Conservation (phyloP, 2,329 filamentous ascomycete species). For the Alternaria novae-zelandiae region DNA sequence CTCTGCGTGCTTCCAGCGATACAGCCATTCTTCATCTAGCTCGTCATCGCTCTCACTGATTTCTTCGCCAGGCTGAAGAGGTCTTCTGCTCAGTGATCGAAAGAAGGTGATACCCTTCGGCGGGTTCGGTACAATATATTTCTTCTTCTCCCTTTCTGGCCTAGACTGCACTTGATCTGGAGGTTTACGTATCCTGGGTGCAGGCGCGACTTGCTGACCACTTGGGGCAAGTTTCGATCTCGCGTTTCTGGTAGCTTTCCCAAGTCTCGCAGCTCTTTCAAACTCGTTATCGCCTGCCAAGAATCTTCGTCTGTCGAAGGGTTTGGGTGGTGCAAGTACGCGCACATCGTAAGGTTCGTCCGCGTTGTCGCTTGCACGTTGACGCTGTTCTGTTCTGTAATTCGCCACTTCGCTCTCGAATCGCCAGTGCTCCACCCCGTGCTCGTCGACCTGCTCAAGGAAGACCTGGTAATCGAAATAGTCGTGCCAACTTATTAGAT, state of each 20-base stretch:
- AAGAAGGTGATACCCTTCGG: slow-evolving; percentile 47
- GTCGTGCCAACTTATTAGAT: slow-evolving; percentile 45
- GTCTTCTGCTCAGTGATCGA: slow-evolving; percentile 49
- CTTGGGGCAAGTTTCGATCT: neutral
- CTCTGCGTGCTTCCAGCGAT: slow-evolving; percentile 34
- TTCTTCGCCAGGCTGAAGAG: slow-evolving; percentile 45
- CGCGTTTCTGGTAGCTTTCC: slow-evolving; percentile 7
- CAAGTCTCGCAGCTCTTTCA: slow-evolving; percentile 15
- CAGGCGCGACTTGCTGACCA: neutral
- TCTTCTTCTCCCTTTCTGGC: slow-evolving; percentile 23
- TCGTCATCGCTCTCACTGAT: slow-evolving; percentile 55
- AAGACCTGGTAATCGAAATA: slow-evolving; percentile 37
- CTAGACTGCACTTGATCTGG: slow-evolving; percentile 25
- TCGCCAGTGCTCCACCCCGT: slow-evolving; percentile 21
- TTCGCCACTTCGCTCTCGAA: slow-evolving; percentile 27
- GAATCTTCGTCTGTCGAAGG: slow-evolving; percentile 46
- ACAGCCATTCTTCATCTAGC: slow-evolving; percentile 47
- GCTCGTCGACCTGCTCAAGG: slow-evolving; percentile 8
- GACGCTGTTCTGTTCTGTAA: slow-evolving; percentile 22
- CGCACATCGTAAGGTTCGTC: slow-evolving; percentile 35
- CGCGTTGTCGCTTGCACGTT: slow-evolving; percentile 31
- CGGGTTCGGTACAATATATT: slow-evolving; percentile 46
- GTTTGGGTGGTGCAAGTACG: slow-evolving; percentile 41
- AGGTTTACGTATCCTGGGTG: slow-evolving; percentile 12
- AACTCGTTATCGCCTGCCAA: slow-evolving; percentile 43